Conservation (phyloP, 1,284 basidiomycete genomes). For the Wolfiporia cocos region DNA sequence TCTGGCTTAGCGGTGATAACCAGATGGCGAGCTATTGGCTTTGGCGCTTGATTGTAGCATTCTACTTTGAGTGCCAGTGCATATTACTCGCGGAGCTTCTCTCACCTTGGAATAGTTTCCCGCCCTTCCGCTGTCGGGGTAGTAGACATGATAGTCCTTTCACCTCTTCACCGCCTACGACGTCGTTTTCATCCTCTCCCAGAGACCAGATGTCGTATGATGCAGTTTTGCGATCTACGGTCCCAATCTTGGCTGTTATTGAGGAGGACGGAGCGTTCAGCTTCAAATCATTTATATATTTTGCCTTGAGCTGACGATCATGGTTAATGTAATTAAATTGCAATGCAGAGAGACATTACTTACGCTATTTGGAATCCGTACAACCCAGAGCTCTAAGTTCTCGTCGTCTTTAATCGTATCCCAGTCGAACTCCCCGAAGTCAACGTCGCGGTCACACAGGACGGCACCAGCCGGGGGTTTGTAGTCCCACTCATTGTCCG, state of each 20-base stretch:
- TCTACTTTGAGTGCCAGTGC: neutral
- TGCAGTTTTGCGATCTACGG: constrained; percentile 42
- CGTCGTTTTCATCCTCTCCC: constrained; percentile 33
- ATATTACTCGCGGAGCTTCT: neutral
- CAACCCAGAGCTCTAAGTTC: constrained; percentile 62
- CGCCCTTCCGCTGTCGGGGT: constrained; percentile 53
- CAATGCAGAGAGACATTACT: constrained; percentile 22
- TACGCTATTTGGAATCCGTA: constrained; percentile 62
- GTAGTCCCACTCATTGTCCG: constrained; percentile 47
- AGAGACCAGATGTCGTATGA: constrained; percentile 62
- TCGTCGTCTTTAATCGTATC: constrained; percentile 52
- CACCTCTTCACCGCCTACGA: constrained; percentile 57
- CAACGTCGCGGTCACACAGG: constrained; percentile 36
- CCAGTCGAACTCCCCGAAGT: constrained; percentile 61
- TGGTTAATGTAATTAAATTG: neutral
- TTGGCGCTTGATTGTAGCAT: constrained; percentile 54
- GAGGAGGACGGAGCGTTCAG: constrained; percentile 37
- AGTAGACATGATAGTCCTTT: constrained; percentile 52
- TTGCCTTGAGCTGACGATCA: constrained; percentile 51
- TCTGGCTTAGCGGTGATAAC: constrained; percentile 47
- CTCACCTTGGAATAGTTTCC: constrained; percentile 52
- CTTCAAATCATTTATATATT: constrained; percentile 46
- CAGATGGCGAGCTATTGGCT: constrained; percentile 49
- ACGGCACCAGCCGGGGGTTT: constrained; percentile 44
- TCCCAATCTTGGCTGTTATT: constrained; percentile 34